Base-by-base conservation (phyloP, 805 yeast genomes). In the Ogataea pignaliae region DNA sequence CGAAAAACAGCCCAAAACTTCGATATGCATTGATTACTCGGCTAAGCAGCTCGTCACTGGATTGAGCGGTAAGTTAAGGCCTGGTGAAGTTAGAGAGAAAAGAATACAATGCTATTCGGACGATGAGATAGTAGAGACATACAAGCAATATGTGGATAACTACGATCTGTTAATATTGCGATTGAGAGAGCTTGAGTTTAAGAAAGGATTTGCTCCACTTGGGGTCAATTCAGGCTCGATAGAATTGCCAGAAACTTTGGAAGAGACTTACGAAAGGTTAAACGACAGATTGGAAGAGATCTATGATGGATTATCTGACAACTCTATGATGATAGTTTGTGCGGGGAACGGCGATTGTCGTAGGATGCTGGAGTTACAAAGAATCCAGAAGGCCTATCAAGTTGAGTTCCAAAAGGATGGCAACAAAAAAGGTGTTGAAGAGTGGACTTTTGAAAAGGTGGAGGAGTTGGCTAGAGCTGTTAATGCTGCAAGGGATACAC, bases 341-440 rank as follows among this genome's bases (percentile, higher is more conserved):
- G 72, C 87, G 0, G 88, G 86, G 1, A 67, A 75, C 40, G 88
- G 88, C 10, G 79, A 81, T 54, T 76, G 81, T 2, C 60, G 72
- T 10, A 73, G 70, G 40, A 67, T 80, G 65, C 62, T 64, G 41
- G 60, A 64, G 38, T 64, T 88, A 36, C 76, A 74, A 39, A 57
- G 58, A 10, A 52, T 72, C 46, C 73, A 73, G 47, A 58, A 65
- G 45, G 68, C 70, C 31, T 75, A 70, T 60, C 68, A 67, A 41
- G 64, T 62, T 30, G 67, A 59, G 47, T 51, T 45, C 16, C 72
- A 68, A 48, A 65, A 78, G 56, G 71, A 68, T 15, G 63, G 73
- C 10, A 72, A 73, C 29, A 60, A 63, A 14, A 55, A 59, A 10
- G 44, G 42, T 12, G 56, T 50, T 15, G 56, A 49, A 35, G 42